These are phyloP conservation scores for Planoprotostelium fungivorum DNA, from an alignment of 78 protist species.

Conservation along the genomic window DNA sequence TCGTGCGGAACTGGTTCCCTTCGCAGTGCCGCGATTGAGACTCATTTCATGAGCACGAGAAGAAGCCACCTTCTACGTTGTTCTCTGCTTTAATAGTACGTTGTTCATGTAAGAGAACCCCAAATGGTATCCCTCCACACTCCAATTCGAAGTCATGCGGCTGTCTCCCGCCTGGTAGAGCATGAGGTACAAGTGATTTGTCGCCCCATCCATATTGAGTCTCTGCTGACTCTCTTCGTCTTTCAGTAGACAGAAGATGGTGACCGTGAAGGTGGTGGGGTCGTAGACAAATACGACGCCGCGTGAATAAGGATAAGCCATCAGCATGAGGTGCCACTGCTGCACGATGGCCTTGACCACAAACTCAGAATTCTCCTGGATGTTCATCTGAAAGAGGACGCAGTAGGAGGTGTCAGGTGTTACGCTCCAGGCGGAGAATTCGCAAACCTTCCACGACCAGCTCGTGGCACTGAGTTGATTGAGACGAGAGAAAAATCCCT, in stretches of 20 bases:
- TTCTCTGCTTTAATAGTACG: background rate
- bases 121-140: background rate
- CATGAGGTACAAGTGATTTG: background rate
- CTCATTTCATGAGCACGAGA: no score
- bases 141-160: background rate
- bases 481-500: background rate
- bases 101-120: background rate
- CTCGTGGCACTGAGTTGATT: background rate
- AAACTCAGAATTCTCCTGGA: background rate
- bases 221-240: background rate
- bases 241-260: background rate
- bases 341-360: background rate
- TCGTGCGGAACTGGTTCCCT: no score
- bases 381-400: background rate
- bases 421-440: background rate
- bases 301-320: background rate
- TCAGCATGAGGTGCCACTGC: background rate
- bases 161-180: background rate
- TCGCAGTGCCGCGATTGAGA: no score
- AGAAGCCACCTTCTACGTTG: no score
- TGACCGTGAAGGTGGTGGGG: background rate
- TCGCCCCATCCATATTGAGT: background rate
- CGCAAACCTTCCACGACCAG: background rate
- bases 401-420: background rate
- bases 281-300: background rate